Evolutionary conservation across 1,284 basidiomycete species (phyloP).

Genomic region (Melampsora americana): DNA sequence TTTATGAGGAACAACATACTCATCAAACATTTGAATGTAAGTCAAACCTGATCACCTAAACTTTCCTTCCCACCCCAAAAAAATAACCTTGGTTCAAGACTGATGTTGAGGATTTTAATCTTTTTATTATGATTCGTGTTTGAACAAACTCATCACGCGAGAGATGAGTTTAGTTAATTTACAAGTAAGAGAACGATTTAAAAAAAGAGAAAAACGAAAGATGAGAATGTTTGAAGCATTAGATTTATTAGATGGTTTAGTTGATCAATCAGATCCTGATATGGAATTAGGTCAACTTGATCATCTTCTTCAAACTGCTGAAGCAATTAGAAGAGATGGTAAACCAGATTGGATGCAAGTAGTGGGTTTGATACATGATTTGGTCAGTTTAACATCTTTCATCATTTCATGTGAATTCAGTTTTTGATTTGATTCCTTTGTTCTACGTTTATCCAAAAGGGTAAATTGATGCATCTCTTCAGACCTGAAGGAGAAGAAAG

Average conservation of each 20-base stretch:
- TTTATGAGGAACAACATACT: constrained; percentile 82
- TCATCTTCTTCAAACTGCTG: constrained; percentile 84
- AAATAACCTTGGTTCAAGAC: background rate
- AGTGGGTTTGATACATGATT: constrained; percentile 79
- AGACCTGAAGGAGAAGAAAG: constrained; percentile 3
- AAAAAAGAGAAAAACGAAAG: constrained; percentile 49
- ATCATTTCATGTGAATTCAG: background rate
- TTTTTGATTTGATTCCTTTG: background rate
- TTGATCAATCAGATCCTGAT: constrained; percentile 84
- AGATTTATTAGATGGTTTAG: constrained; percentile 78
- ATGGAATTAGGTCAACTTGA: constrained; percentile 78
- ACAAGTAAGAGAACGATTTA: constrained; percentile 53
- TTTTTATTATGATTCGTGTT: background rate
- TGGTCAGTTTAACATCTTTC: constrained; percentile 55
- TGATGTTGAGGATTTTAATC: no score
- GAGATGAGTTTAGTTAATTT: background rate
- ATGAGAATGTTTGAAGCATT: constrained; percentile 79
- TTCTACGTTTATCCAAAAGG: background rate
- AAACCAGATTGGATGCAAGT: constrained; percentile 69
- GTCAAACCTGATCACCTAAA: constrained; percentile 62
- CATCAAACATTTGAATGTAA: constrained; percentile 86
- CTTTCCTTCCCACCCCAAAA: constrained; percentile 6
- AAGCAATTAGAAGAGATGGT: constrained; percentile 80
- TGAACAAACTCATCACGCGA: background rate
- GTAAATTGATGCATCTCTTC: constrained; percentile 2